Percentiles rank a stretch among this genome's conserved stretches.
phyloP scores from a whole-genome alignment of 2,329 filamentous ascomycete species.

The Aspergillus costaricaensis region DNA sequence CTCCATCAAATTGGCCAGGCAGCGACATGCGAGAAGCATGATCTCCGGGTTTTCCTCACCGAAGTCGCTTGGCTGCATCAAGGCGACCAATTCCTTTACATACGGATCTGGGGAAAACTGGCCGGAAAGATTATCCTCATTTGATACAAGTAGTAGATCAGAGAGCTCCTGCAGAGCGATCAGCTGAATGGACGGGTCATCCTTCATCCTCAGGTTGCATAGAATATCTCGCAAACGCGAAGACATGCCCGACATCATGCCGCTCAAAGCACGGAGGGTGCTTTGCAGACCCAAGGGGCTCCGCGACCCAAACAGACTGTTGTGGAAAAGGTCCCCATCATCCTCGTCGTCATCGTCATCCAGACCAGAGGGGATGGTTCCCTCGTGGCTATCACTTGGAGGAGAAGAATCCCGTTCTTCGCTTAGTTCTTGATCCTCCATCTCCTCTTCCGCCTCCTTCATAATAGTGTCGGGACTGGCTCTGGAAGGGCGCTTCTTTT shows the following conservation, averaged over 20 bases:
- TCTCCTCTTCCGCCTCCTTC: constrained; percentile 65
- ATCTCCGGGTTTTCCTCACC: constrained; percentile 92
- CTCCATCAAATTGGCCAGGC: constrained; percentile 96
- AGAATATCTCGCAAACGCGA: constrained; percentile 77
- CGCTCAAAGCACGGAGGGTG: constrained; percentile 82
- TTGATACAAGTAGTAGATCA: constrained; percentile 89
- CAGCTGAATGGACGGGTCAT: constrained; percentile 82
- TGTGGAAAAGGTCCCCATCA: constrained; percentile 63
- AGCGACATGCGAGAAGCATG: constrained; percentile 94
- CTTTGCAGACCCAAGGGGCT: constrained; percentile 69
- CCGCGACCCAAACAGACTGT: constrained; percentile 65
- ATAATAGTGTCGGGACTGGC: constrained; percentile 68
- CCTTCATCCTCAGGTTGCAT: constrained; percentile 74
- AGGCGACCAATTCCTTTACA: constrained; percentile 85
- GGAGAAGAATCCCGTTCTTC: constrained; percentile 60
- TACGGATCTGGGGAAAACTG: constrained; percentile 94
- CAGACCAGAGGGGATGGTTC: constrained; percentile 53
- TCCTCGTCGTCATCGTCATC: constrained; percentile 61
- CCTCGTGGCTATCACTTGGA: constrained; percentile 67
- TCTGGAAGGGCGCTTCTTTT: constrained; percentile 57
- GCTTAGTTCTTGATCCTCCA: constrained; percentile 41
- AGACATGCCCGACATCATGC: constrained; percentile 86
- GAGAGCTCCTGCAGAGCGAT: constrained; percentile 92
- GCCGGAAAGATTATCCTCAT: constrained; percentile 92
- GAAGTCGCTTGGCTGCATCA: constrained; percentile 90